Percentiles rank a stretch among this genome's conserved stretches.
phyloP scores from a whole-genome alignment of 345 rosid species.

The Populus euphratica region DNA sequence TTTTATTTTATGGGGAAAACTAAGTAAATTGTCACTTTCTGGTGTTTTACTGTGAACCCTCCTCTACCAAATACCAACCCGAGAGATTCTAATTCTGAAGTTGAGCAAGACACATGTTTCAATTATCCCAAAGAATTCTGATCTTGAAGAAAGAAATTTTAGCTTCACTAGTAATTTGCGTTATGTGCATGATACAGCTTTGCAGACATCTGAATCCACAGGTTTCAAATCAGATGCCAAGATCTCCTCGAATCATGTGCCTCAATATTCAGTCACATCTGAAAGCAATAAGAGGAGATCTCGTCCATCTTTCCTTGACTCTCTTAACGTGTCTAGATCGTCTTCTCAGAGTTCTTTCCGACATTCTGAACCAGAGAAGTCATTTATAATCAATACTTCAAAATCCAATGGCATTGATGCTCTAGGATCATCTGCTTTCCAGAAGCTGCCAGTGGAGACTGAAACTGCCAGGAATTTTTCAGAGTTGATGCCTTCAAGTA shows the following conservation, averaged over 20 bases:
- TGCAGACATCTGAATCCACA: slow-evolving; percentile 42
- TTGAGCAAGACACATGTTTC: slow-evolving; percentile 25
- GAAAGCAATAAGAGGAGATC: slow-evolving; percentile 58
- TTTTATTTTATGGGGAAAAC: slow-evolving; percentile 15
- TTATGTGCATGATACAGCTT: slow-evolving; percentile 27
- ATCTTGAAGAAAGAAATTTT: slow-evolving; percentile 39
- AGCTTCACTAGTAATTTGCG: slow-evolving; percentile 39
- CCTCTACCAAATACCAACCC: slow-evolving; percentile 32
- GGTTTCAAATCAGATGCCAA: slow-evolving; percentile 38
- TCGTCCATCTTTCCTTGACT: slow-evolving; percentile 89
- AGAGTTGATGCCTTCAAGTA: slow-evolving; percentile 24
- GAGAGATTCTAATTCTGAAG: slow-evolving; percentile 40
- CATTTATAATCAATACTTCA: slow-evolving; percentile 31
- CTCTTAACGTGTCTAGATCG: slow-evolving; percentile 58
- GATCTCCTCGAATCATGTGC: slow-evolving; percentile 36
- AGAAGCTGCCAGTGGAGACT: slow-evolving; percentile 29
- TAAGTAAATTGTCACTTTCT: slow-evolving; percentile 14
- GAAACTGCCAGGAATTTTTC: slow-evolving; percentile 36
- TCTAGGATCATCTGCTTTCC: slow-evolving; percentile 34
- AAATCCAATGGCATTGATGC: slow-evolving; percentile 35
- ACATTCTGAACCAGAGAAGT: slow-evolving; percentile 33
- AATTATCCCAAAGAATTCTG: slow-evolving; percentile 23
- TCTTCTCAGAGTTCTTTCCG: slow-evolving; percentile 43
- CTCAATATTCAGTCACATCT: slow-evolving; percentile 35
- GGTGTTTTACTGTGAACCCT: slow-evolving; percentile 38